Conservation (phyloP, 1,284 basidiomycete species). For the Ustilago lituana region DNA sequence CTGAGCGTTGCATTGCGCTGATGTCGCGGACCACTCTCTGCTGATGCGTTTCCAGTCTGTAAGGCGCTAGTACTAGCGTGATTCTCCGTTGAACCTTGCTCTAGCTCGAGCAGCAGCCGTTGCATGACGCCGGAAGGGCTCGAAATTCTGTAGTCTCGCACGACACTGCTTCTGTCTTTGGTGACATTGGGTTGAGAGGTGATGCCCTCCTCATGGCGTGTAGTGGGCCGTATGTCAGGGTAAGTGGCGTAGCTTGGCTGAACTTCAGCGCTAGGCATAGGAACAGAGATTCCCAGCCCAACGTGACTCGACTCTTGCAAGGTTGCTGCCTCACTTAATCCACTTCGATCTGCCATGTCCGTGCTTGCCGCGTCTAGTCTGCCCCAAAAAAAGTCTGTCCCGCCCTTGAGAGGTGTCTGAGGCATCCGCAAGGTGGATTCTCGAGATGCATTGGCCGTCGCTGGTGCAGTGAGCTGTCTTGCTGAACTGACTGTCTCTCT, state of each 20-base stretch:
- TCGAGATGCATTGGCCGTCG: not conserved
- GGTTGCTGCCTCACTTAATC: not conserved
- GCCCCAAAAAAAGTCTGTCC: conserved; percentile 9
- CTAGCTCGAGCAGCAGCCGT: conserved; percentile 13
- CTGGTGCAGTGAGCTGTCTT: not conserved
- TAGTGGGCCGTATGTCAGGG: too few relatives aligned
- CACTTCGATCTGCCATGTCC: not conserved
- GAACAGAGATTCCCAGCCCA: conserved; percentile 3
- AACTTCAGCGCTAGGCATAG: not conserved
- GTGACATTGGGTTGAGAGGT: too few relatives aligned
- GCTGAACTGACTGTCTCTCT: conserved; percentile 5
- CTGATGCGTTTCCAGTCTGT: too few relatives aligned
- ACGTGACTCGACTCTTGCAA: not conserved
- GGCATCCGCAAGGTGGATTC: not conserved
- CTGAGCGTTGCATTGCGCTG: conserved; percentile 4
- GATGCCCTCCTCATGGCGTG: too few relatives aligned
- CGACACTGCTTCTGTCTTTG: not conserved
- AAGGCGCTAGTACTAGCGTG: not conserved
- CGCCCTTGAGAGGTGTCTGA: conserved; percentile 11
- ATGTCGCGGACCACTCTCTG: conserved; percentile 1
- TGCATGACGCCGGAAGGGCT: conserved; percentile 15
- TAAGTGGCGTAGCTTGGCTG: too few relatives aligned
- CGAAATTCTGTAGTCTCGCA: conserved; percentile 1
- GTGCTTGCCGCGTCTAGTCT: not conserved
- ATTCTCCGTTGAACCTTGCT: not conserved